A percentile compares a stretch with the other conserved stretches of the same genome.
These are phyloP conservation scores for Nigrograna mackinnonii DNA, from an alignment of 2,329 filamentous ascomycete genomes.

Conservation along the genomic window DNA sequence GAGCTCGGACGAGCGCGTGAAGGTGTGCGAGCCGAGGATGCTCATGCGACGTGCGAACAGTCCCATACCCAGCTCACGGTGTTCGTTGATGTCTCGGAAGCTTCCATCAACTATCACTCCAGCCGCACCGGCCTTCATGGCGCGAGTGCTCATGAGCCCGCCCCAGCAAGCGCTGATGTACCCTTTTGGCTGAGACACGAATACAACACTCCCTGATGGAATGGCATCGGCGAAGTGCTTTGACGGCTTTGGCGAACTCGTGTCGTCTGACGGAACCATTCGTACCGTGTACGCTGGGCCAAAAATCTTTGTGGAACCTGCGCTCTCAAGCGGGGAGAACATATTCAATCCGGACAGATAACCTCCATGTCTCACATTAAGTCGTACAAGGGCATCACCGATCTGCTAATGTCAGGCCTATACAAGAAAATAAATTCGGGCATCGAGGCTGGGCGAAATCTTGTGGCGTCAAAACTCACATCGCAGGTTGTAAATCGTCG, in stretches of 20 bases:
- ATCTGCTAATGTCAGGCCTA: slow-evolving; percentile 1
- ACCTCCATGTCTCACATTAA: slow-evolving; percentile 31
- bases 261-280: slow-evolving; percentile 53
- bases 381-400: slow-evolving; percentile 7
- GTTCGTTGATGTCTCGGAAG: slow-evolving; percentile 58
- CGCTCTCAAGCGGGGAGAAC: slow-evolving; percentile 58
- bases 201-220: slow-evolving; percentile 22
- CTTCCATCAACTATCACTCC: slow-evolving; percentile 59
- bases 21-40: slow-evolving; percentile 8
- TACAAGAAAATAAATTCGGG: not conserved
- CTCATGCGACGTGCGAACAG: slow-evolving; percentile 6
- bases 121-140: slow-evolving; percentile 48
- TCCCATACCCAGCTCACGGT: slow-evolving; percentile 46
- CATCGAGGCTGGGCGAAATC: too few relatives aligned
- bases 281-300: slow-evolving; percentile 60
- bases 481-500: slow-evolving; percentile 9
- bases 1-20: slow-evolving; percentile 7
- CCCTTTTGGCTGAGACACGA: slow-evolving; percentile 53
- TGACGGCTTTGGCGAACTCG: slow-evolving; percentile 44
- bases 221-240: slow-evolving; percentile 8
- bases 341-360: slow-evolving; percentile 59
- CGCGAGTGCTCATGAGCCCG: slow-evolving; percentile 57
- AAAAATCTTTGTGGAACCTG: slow-evolving; percentile 56
- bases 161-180: slow-evolving; percentile 58
- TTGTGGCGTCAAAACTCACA: not conserved